A percentile compares a stretch with the other conserved stretches of the same genome.
phyloP scores from a whole-genome alignment of 1,284 basidiomycete species.

The Puccinia horiana region DNA sequence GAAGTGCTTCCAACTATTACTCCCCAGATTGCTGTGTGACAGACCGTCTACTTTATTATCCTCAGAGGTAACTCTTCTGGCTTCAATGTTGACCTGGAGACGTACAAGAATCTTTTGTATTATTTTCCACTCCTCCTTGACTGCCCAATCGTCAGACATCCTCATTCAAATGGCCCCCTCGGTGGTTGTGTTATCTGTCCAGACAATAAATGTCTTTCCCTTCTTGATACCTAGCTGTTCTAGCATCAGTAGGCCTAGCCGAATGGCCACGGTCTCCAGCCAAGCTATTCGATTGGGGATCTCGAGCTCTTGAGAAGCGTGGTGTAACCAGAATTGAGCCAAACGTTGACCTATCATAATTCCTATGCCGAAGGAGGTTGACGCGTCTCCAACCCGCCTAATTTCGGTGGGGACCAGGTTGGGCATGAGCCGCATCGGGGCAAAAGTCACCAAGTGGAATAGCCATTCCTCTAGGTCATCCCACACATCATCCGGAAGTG shows the following conservation, averaged over 20 bases:
- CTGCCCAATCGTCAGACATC: not conserved
- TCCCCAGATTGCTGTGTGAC: not conserved
- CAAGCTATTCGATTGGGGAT: not conserved
- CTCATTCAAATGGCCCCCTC: not conserved
- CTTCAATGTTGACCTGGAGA: not conserved
- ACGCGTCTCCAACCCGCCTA: too few species aligned
- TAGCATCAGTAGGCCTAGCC: not conserved
- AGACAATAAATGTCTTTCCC: not conserved
- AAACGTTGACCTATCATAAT: not conserved
- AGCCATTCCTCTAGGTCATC: too few species aligned
- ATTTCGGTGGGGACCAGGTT: not conserved
- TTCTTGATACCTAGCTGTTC: not conserved
- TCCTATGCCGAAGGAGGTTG: not conserved
- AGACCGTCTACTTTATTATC: constrained; percentile 5
- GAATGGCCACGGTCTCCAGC: not conserved
- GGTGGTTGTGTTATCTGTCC: not conserved
- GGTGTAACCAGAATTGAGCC: not conserved
- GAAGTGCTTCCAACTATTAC: too few species aligned
- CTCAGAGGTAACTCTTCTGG: not conserved
- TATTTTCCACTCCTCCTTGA: constrained; percentile 5
- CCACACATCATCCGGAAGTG: too few species aligned
- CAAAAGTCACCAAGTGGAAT: too few species aligned
- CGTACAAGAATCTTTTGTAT: not conserved
- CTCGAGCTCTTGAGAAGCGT: not conserved
- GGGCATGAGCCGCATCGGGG: too few species aligned